A percentile compares a stretch with the other conserved stretches of the same genome.
Evolutionary conservation across 768 basidiomycete genomes (phyloP).

Genomic region (Albatrellus ellisii): DNA sequence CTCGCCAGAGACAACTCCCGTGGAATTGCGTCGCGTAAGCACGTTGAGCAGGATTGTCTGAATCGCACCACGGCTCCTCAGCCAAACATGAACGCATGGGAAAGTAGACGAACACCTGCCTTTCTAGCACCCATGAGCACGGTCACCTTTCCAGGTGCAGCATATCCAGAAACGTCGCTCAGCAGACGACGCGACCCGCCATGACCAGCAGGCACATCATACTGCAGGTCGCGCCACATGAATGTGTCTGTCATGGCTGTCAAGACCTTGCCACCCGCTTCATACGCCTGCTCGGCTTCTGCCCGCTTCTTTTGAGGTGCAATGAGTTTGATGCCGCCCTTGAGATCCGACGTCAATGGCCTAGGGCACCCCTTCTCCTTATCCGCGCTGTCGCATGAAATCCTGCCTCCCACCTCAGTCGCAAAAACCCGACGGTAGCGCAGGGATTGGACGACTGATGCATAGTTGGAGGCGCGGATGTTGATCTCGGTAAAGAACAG

Average conservation of each 20-base stretch:
- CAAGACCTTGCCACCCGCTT: conserved; percentile 2
- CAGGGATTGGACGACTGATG: conserved; percentile 50
- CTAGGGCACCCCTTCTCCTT: background rate
- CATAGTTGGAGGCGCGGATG: conserved; percentile 22
- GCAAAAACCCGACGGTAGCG: too few species aligned
- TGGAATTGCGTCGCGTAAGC: conserved; percentile 25
- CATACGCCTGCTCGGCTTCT: conserved; percentile 2
- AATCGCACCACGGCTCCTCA: background rate
- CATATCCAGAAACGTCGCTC: conserved; percentile 67
- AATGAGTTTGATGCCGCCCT: background rate
- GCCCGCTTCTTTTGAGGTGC: background rate
- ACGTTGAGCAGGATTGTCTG: conserved; percentile 39
- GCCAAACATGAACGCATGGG: background rate
- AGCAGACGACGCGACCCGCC: conserved; percentile 33
- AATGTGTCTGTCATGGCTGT: conserved; percentile 42
- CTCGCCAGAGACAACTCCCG: conserved; percentile 28
- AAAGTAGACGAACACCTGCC: conserved; percentile 24
- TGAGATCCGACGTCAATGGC: background rate
- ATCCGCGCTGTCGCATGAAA: conserved; percentile 3
- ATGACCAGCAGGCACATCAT: conserved; percentile 43
- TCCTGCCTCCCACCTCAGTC: conserved; percentile 28
- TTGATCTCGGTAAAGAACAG: conserved; percentile 48
- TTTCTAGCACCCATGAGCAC: conserved; percentile 61
- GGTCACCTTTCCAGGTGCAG: conserved; percentile 68
- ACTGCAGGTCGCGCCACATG: conserved; percentile 66